Evolutionary conservation across 257 asterid species (phyloP), one percentile per base, ranked within the genome.

Genomic region (Phtheirospermum japonicum): DNA sequence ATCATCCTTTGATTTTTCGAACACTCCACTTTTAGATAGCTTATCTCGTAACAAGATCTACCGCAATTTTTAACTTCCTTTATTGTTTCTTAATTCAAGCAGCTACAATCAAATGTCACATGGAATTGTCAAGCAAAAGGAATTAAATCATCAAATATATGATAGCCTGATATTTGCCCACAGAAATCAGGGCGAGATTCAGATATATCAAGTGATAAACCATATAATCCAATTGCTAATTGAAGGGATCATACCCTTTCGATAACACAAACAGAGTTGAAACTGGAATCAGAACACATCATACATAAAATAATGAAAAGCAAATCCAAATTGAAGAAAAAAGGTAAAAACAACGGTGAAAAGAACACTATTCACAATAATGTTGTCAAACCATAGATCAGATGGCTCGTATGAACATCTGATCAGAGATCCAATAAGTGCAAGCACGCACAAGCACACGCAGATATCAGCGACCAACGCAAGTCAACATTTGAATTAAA

Each of bases 391-490:
- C 34, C 64, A 61, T 55, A 13, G 40, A 63, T 33, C 52, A 42
- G 48, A 30, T 20, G 2, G 55, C 34, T 43, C 46, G 14, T 14
- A 16, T 6, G 59, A 53, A 36, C 20, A 36, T 58, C 54, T 6
- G 54, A 45, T 46, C 65, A 20, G 28, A 33, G 65, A 67, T 42
- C 60, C 19, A 50, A 59, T n/a, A 57, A 53, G 39, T 71, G 64
- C 64, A 65, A 28, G 30, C n/a, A 36, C 4, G 20, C 9, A 70
- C 13, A 12, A 12, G 12, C 7, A 30, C 13, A 56, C 4, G 23
- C n/a, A 63, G 9, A 30, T 43, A 36, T 36, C 28, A 4, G 10
- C 11, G 4, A 36, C 11, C 8, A 36, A 31, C 14, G 17, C 12
- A 18, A 9, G 33, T 14, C 42, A 0, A 32, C 64, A 26, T 2